phyloP scores from a whole-genome alignment of 139 green algal genomes.

The Haematococcus lacustris region DNA sequence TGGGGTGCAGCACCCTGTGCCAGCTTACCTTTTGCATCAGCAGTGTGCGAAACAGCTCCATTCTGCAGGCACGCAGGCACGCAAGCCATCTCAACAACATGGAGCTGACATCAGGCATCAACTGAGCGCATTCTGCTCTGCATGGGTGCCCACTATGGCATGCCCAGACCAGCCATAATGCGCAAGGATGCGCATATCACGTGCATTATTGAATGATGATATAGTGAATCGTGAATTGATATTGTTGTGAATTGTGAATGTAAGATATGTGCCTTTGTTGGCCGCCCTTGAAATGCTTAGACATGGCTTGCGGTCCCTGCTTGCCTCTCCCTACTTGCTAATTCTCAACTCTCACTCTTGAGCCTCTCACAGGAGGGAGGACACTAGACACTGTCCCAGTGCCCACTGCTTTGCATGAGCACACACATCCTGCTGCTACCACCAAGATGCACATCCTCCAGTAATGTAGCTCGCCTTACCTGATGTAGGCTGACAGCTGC shows the following conservation, averaged over 20 bases:
- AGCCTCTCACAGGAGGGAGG: neutral
- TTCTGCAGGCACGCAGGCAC: neutral
- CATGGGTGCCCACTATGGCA: neutral
- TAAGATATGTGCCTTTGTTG: too few species aligned
- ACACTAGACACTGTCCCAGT: neutral
- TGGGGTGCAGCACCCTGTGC: too few species aligned
- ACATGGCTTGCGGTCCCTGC: too few species aligned
- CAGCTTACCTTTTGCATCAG: slow-evolving; percentile 60
- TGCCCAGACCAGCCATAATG: neutral
- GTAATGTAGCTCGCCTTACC: too few species aligned
- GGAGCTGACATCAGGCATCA: neutral
- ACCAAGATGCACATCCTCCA: too few species aligned
- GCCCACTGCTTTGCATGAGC: too few species aligned
- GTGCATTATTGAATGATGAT: neutral
- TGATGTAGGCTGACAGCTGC: too few species aligned
- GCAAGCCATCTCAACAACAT: neutral
- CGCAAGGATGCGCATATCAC: neutral
- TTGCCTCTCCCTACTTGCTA: neutral
- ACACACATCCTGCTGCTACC: too few species aligned
- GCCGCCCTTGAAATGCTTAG: too few species aligned
- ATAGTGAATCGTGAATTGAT: neutral
- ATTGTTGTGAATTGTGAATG: neutral
- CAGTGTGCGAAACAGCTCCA: slow-evolving; percentile 76
- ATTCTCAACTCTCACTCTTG: neutral
- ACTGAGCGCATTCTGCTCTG: neutral